These are phyloP conservation scores for Lasiodiplodia theobromae DNA, from an alignment of 2,329 filamentous ascomycete species.

Conservation along the genomic window DNA sequence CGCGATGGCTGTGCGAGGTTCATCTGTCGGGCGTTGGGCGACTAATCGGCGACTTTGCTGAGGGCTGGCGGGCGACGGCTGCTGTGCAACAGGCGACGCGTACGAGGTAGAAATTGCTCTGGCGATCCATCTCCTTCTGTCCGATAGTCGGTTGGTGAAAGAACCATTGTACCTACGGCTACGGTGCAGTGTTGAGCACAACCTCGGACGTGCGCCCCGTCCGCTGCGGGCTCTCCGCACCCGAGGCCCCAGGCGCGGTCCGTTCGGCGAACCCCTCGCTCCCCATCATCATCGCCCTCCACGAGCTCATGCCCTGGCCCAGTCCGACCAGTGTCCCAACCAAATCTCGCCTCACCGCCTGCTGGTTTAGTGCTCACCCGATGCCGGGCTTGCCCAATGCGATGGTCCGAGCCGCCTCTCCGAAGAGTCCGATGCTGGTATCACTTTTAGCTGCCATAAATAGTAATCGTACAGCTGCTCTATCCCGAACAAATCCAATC, in stretches of 20 bases:
- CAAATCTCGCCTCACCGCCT: not conserved
- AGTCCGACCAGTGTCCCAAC: not conserved
- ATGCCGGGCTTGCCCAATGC: not conserved
- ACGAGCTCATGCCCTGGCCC: not conserved
- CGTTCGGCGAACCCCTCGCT: not conserved
- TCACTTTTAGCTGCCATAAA: slow-evolving; percentile 14
- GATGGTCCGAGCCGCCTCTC: not conserved
- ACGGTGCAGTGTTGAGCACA: slow-evolving; percentile 29
- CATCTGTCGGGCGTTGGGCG: slow-evolving; percentile 13
- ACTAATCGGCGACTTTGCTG: slow-evolving; percentile 8
- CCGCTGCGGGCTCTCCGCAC: slow-evolving; percentile 9
- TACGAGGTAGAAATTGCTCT: slow-evolving; percentile 18
- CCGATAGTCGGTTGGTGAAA: slow-evolving; percentile 27
- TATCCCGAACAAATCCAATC: slow-evolving; percentile 9
- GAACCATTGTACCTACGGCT: slow-evolving; percentile 27
- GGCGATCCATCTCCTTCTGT: slow-evolving; percentile 24
- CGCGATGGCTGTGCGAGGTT: slow-evolving; percentile 17
- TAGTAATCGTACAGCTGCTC: slow-evolving; percentile 26
- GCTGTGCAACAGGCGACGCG: slow-evolving; percentile 11
- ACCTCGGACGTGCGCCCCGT: slow-evolving; percentile 25
- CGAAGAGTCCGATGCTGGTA: slow-evolving; percentile 6
- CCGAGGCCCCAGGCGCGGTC: slow-evolving; percentile 3
- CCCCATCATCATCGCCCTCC: not conserved
- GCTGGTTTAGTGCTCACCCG: not conserved
- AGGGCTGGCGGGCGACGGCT: not conserved